Evolutionary conservation across 176 grass and related monocot genomes (phyloP), one percentile per base, ranked within the genome.

Genomic region (Ensete glaucum): DNA sequence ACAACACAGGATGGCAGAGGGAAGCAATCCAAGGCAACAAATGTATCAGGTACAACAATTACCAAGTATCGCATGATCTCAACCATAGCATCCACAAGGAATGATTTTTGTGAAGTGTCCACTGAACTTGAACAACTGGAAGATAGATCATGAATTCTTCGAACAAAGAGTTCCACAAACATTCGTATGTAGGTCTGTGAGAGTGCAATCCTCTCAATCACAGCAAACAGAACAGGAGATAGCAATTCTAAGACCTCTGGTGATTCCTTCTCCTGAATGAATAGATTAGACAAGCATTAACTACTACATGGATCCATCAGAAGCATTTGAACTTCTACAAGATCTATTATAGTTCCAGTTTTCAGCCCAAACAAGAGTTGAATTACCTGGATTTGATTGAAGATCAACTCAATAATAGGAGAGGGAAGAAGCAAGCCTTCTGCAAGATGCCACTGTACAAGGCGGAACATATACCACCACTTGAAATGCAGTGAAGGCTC

Each of bases 21-120:
- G 73, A 99, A 91, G 83, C 91, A 99, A 81, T 99, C 96, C 85
- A 91, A 88, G 72, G 96, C 91, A 82, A 99, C 96, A 86, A 99
- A 99, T 26, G 86, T 91, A 85, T 99, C 96, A 17, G 96, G 91
- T 62, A 91, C 96, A 51, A 85, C 72, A 69, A 99, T 77, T 67
- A 95, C 83, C 91, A 99, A 87, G 81, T 99, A 88, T 43, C 83
- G 82, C 64, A 99, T 55, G 64, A 95, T 86, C 83, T 94, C 88
- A 79, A 86, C 88, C 81, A 95, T 81, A 81, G 79, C 76, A 83
- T 81, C 73, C 75, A 81, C 64, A 77, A 95, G 78, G 57, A 87
- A 88, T 81, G 81, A 29, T 83, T 85, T 91, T 81, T 83, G 91
- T 15, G 79, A 60, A 67, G 75, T 87, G 82, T 89, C 86, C 2